Evolutionary conservation across 148 eudicot genomes (phyloP), one percentile per base, ranked within the genome.

Genomic region (Vaccinium vitisidaea): DNA sequence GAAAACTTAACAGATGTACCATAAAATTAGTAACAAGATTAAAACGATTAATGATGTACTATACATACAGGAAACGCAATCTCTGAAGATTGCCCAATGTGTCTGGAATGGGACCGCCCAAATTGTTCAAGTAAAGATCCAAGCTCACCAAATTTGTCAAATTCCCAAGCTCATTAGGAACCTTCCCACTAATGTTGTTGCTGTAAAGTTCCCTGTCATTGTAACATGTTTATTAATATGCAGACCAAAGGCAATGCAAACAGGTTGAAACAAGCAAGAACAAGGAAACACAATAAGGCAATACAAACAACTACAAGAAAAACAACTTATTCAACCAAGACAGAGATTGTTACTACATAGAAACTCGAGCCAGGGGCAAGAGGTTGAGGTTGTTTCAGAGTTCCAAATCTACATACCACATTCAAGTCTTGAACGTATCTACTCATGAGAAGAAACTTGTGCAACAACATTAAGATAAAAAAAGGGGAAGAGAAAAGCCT

Each of bases 61-160:
- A 81, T 81, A 50, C 97, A 84, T 93, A 95, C 97, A 95, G 90
- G 92, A 90, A 92, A 30, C 95, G 94, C 58, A 95, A 86, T 84
- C 59, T 90, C 84, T 85, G 85, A 83, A 95, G 97, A 87, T 87
- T 92, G 87, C 94, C 91, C 92, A 95, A 84, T 3, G 97, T 90
- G 80, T 84, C 93, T 2, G 97, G 96, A 70, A 95, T 92, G 50
- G 89, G 89, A 76, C 98, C 97, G 80, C 48, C 83, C 77, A 95
- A 90, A 18, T 65, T 86, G 88, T 95, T 95, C 83, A 89, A 71
- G 90, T 91, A 93, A 84, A 95, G 98, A 93, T 95, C 97, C 98
- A 95, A 91, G 88, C 94, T 93, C 90, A 92, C 92, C 90, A 95
- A 90, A 52, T 87, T 91, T n/a, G 93, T 92, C 84, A 95, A 87